These are phyloP conservation scores for Brassica rapa DNA, from an alignment of 345 rosid genomes.

Conservation along the genomic window DNA sequence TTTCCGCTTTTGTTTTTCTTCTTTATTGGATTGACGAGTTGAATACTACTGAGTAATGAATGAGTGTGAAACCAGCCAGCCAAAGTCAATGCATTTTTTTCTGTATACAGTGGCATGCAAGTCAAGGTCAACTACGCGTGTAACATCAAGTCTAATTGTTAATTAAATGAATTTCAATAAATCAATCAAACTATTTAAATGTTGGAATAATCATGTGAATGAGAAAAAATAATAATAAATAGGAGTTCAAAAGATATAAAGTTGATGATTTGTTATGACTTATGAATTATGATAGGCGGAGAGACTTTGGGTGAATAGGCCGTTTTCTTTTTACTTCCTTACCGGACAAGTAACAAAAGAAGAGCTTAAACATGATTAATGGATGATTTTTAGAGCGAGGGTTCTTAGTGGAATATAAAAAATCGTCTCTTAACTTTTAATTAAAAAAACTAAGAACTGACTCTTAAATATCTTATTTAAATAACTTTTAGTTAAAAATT, in stretches of 20 bases:
- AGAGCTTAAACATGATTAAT: not conserved
- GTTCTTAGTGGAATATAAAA: too few species aligned
- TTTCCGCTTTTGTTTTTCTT: not conserved
- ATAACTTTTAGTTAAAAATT: too few species aligned
- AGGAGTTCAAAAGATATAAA: too few species aligned
- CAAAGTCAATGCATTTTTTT: not conserved
- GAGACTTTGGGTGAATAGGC: not conserved
- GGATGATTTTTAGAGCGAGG: too few species aligned
- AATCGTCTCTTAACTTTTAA: too few species aligned
- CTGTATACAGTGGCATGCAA: not conserved
- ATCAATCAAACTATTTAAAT: too few species aligned
- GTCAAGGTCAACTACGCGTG: constrained; percentile 9
- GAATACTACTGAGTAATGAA: not conserved
- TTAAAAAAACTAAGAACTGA: too few species aligned
- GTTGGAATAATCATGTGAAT: too few species aligned
- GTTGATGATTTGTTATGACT: not conserved
- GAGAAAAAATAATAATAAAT: too few species aligned
- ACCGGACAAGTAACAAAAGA: constrained; percentile 1
- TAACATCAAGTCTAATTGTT: constrained; percentile 1
- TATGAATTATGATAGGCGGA: too few species aligned
- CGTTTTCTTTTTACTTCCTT: not conserved
- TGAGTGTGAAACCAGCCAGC: not conserved
- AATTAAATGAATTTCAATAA: too few species aligned
- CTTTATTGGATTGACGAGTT: not conserved
- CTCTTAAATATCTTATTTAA: too few species aligned